These are phyloP conservation scores for Leucocoprinus birnbaumii DNA, from an alignment of 768 basidiomycete species.

Conservation along the genomic window DNA sequence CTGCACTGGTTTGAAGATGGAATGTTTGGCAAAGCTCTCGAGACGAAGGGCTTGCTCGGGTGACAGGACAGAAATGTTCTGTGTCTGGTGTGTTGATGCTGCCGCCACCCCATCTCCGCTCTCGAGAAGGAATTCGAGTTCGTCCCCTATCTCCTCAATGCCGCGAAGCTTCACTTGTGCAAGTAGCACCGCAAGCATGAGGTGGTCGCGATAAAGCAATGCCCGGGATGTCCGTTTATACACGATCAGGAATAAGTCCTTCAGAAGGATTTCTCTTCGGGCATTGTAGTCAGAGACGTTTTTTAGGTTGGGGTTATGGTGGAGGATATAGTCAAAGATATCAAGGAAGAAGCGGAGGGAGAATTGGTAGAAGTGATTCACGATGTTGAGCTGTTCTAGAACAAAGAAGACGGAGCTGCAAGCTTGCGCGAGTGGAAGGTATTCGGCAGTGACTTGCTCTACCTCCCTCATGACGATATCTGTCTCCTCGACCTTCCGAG, in stretches of 20 bases:
- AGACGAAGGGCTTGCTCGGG: constrained; percentile 70
- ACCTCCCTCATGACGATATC: constrained; percentile 96
- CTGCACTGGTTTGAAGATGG: constrained; percentile 76
- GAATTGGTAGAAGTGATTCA: constrained; percentile 99
- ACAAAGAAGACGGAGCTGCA: constrained; percentile 98
- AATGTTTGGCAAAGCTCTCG: constrained; percentile 65
- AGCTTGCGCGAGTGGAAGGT: constrained; percentile 90
- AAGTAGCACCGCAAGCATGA: constrained; percentile 87
- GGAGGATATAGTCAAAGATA: constrained; percentile 93
- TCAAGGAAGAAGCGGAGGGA: constrained; percentile 97
- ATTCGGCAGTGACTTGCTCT: constrained; percentile 92
- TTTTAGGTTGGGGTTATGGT: constrained; percentile 87
- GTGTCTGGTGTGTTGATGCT: constrained; percentile 30
- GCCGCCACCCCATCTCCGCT: constrained; percentile 65
- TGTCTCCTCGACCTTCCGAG: constrained; percentile 93
- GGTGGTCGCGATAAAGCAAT: constrained; percentile 84
- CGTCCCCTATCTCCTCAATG: constrained; percentile 75
- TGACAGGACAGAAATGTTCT: constrained; percentile 49
- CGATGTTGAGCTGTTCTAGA: constrained; percentile 87
- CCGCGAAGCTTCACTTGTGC: constrained; percentile 87
- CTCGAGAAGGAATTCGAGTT: constrained; percentile 91
- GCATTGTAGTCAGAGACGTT: constrained; percentile 68
- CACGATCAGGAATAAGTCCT: constrained; percentile 86
- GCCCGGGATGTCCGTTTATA: constrained; percentile 90
- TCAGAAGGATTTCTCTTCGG: constrained; percentile 77